Conservation (phyloP, 2,329 filamentous ascomycete genomes). For the Albifimbria verrucaria region DNA sequence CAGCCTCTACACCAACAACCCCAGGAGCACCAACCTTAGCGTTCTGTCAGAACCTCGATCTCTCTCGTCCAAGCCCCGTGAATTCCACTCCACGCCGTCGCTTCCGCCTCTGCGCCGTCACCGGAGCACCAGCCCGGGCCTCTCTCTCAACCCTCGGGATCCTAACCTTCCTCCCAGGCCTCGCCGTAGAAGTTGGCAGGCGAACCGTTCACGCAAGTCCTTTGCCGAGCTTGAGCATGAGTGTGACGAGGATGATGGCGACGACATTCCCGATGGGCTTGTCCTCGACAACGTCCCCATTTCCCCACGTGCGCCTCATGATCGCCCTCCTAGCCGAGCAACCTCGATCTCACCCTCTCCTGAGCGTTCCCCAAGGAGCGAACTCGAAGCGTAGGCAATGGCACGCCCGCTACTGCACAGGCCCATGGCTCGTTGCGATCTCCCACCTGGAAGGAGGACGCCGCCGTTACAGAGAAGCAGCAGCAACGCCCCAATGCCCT, state of each 20-base stretch:
- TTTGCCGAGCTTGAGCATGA: slow-evolving; percentile 70
- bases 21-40: slow-evolving; percentile 46
- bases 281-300: slow-evolving; percentile 80
- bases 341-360: slow-evolving; percentile 53
- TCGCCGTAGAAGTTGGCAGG: slow-evolving; percentile 69
- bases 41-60: slow-evolving; percentile 33
- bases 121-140: slow-evolving; percentile 50
- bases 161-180: slow-evolving; percentile 35
- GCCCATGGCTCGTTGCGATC: slow-evolving; percentile 60
- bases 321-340: slow-evolving; percentile 52
- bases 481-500: slow-evolving; percentile 30
- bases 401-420: slow-evolving; percentile 56
- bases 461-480: slow-evolving; percentile 19
- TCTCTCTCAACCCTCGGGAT: slow-evolving; percentile 43
- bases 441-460: slow-evolving; percentile 50
- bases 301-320: slow-evolving; percentile 63
- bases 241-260: slow-evolving; percentile 71
- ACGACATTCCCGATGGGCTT: slow-evolving; percentile 75
- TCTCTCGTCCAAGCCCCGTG: slow-evolving; percentile 20
- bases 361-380: slow-evolving; percentile 49
- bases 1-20: slow-evolving; percentile 44
- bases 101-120: slow-evolving; percentile 36
- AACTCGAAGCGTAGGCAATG: slow-evolving; percentile 58
- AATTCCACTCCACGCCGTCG: slow-evolving; percentile 32
- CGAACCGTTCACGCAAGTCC: slow-evolving; percentile 61